A percentile compares a stretch with the other conserved stretches of the same genome.
These are phyloP conservation scores for Curvularia spicifera DNA, from an alignment of 2,329 filamentous ascomycete species.

Conservation along the genomic window DNA sequence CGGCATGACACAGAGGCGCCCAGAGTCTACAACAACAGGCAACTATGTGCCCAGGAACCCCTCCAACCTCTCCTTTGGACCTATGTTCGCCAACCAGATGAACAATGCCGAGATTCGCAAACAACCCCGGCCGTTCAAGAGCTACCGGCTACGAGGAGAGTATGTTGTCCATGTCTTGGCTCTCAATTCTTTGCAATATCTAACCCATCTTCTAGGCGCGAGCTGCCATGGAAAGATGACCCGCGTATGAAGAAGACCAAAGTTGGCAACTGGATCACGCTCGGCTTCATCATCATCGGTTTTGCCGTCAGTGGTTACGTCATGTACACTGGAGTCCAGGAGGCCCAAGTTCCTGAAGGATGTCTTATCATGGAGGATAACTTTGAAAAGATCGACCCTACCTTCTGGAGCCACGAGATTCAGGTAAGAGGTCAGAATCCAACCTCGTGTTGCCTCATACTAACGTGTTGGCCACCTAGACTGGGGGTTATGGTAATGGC, in stretches of 20 bases:
- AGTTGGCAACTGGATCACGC: slow-evolving; percentile 30
- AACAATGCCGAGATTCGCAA: slow-evolving; percentile 15
- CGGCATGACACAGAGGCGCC: slow-evolving; percentile 14
- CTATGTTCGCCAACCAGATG: slow-evolving; percentile 8
- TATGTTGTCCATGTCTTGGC: slow-evolving; percentile 11
- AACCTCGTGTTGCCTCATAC: not conserved
- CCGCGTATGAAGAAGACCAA: slow-evolving; percentile 33
- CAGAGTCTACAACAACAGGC: slow-evolving; percentile 2
- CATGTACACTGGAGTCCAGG: slow-evolving; percentile 27
- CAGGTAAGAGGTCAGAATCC: slow-evolving; percentile 54
- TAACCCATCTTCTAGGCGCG: slow-evolving; percentile 21
- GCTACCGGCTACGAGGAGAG: slow-evolving; percentile 33
- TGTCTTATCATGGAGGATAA: slow-evolving; percentile 62
- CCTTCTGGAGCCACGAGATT: slow-evolving; percentile 74
- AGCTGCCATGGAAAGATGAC: slow-evolving; percentile 33
- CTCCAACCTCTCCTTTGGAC: slow-evolving; percentile 12
- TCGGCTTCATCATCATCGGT: slow-evolving; percentile 20
- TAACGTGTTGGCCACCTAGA: slow-evolving; percentile 10
- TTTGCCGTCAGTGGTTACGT: slow-evolving; percentile 27
- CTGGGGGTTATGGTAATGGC: slow-evolving; percentile 75
- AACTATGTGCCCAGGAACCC: slow-evolving; percentile 10
- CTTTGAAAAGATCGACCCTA: slow-evolving; percentile 61
- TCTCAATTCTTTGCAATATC: not conserved
- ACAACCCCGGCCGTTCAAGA: slow-evolving; percentile 31
- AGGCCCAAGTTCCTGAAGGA: slow-evolving; percentile 26